Conservation (phyloP, 345 rosid genomes). For the Euphorbia lathyris region DNA sequence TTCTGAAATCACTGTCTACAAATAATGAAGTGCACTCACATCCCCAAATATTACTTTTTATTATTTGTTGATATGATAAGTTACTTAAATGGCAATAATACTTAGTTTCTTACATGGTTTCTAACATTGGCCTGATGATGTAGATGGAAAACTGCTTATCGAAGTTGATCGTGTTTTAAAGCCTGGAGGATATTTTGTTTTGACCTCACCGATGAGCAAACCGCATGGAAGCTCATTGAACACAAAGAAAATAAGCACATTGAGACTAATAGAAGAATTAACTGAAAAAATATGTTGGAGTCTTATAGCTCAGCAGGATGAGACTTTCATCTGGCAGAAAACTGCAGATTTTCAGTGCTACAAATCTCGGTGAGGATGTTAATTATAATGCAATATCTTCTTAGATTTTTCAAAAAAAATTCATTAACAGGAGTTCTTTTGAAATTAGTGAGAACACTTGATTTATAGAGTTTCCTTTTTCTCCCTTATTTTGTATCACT, state of each 20-base stretch:
- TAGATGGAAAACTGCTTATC: conserved; percentile 85
- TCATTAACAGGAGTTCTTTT: background rate
- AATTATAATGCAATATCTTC: background rate
- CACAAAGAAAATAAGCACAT: conserved; percentile 50
- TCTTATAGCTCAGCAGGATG: conserved; percentile 88
- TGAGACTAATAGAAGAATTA: conserved; percentile 56
- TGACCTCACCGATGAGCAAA: conserved; percentile 69
- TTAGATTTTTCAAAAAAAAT: background rate
- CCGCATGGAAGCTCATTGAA: conserved; percentile 46
- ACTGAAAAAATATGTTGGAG: conserved; percentile 83
- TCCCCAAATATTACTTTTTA: background rate
- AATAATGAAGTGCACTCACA: background rate
- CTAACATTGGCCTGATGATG: conserved; percentile 25
- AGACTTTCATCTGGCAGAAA: conserved; percentile 96
- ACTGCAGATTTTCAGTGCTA: conserved; percentile 59
- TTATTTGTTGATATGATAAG: background rate
- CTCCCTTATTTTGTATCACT: background rate
- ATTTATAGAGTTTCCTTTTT: background rate
- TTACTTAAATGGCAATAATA: background rate
- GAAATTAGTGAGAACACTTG: conserved; percentile 3
- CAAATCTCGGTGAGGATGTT: conserved; percentile 59
- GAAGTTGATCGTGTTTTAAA: conserved; percentile 91
- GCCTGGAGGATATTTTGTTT: conserved; percentile 96
- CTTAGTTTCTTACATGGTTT: conserved; percentile 9
- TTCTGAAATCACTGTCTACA: background rate